Evolutionary conservation across 2,329 filamentous ascomycete genomes (phyloP), one percentile per base, ranked within the genome.

Genomic region (Sarocladium brachiariae): DNA sequence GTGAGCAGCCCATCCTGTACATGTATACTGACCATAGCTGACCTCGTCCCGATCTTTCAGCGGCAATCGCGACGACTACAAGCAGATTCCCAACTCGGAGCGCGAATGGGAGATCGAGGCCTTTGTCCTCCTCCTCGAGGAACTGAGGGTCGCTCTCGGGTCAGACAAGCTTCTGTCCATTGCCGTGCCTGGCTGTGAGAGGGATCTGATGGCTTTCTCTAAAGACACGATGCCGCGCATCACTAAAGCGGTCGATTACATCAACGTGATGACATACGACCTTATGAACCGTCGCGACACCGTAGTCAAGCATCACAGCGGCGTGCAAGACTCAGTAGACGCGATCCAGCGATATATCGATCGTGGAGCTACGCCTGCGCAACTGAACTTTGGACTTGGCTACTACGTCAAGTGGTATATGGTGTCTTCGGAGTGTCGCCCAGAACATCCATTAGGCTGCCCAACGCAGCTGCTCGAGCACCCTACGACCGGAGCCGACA

Each of bases 1-100:
- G 71, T 74, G 59, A 51, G 63, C 2, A n/a, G n/a, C n/a, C n/a
- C n/a, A n/a, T n/a, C n/a, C n/a, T n/a, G n/a, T n/a, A n/a, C n/a
- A n/a, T n/a, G n/a, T n/a, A n/a, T n/a, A n/a, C n/a, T n/a, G n/a
- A n/a, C n/a, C n/a, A n/a, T n/a, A n/a, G n/a, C n/a, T n/a, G n/a
- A n/a, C n/a, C n/a, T 2, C 4, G 8, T 5, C 8, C 14, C 14
- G 18, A 16, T 9, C 16, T 19, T 8, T 4, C 3, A 76, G 76
- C 16, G 84, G 85, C 21, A 88, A 88, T 54, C 83, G 83, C 31
- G 76, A 81, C 18, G 83, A 88, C 65, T 88, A 89, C 69, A 87
- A 80, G 57, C 60, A 75, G 37, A 69, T 75, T 9, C 78, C 81
- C 13, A 89, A 88, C 61, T 70, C 71, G 0, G 63, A 75, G 24